Evolutionary conservation across 345 rosid species (phyloP).

Genomic region (Brassica incana): DNA sequence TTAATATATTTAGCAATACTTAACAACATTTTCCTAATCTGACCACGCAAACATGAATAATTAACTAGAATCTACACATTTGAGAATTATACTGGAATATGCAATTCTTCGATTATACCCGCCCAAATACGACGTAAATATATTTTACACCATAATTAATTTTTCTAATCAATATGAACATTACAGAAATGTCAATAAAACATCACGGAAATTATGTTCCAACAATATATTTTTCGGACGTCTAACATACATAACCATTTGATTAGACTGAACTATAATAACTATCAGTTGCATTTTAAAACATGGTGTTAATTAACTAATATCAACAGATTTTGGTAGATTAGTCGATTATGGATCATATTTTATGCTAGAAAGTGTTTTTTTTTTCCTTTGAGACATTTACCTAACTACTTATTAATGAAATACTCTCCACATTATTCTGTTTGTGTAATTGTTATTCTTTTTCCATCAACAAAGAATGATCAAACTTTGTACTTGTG

Average conservation of each 20-base stretch:
- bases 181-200: background rate
- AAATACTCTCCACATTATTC: background rate
- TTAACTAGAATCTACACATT: background rate
- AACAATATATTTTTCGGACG: background rate
- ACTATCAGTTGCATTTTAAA: background rate
- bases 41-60: background rate
- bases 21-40: background rate
- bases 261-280: background rate
- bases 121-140: background rate
- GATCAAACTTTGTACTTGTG: background rate
- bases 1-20: background rate
- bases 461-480: background rate
- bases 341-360: background rate
- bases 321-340: background rate
- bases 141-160: background rate
- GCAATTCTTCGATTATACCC: background rate
- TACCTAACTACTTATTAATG: background rate
- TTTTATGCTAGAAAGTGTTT: background rate
- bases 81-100: conserved; percentile 2
- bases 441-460: background rate
- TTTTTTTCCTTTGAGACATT: background rate
- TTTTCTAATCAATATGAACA: background rate
- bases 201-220: background rate
- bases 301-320: background rate
- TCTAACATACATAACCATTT: background rate